These are phyloP conservation scores for Eragrostis nindensis DNA, from an alignment of 176 grass and related monocot genomes.

Conservation along the genomic window DNA sequence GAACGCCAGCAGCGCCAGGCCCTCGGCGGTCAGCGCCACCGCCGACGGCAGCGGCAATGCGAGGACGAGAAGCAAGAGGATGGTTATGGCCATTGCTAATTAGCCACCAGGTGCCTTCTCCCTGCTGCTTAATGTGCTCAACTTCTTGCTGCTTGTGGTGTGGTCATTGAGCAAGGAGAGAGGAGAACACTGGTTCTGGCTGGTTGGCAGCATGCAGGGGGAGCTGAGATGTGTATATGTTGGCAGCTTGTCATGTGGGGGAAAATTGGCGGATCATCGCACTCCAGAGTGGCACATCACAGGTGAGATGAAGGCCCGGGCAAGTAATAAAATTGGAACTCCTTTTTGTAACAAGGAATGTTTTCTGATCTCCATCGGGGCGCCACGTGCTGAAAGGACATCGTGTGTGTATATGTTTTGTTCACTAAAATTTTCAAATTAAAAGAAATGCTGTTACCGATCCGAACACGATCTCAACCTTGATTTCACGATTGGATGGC, in stretches of 20 bases:
- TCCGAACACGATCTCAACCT: too few relatives aligned
- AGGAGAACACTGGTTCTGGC: background rate
- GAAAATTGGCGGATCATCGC: background rate
- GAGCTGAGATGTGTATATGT: conserved; percentile 2
- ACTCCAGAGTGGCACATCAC: background rate
- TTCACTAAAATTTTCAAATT: too few relatives aligned
- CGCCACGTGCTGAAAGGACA: background rate
- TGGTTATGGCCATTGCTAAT: conserved; percentile 32
- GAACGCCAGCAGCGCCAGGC: conserved; percentile 76
- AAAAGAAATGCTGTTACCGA: too few relatives aligned
- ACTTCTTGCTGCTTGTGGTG: background rate
- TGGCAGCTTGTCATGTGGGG: conserved; percentile 32
- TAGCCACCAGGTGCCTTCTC: background rate
- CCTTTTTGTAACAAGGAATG: background rate
- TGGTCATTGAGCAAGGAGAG: background rate
- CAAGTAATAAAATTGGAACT: background rate
- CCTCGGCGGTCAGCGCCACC: conserved; percentile 63
- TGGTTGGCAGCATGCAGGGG: background rate
- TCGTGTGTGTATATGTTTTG: background rate
- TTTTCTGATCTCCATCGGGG: background rate
- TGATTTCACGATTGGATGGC: too few relatives aligned
- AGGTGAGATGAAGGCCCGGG: background rate
- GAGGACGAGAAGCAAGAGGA: conserved; percentile 43
- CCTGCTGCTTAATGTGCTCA: background rate
- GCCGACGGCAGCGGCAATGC: conserved; percentile 25